These are phyloP conservation scores for Neurospora tetrasperma DNA, from an alignment of 495 filamentous ascomycete species.

Conservation along the genomic window DNA sequence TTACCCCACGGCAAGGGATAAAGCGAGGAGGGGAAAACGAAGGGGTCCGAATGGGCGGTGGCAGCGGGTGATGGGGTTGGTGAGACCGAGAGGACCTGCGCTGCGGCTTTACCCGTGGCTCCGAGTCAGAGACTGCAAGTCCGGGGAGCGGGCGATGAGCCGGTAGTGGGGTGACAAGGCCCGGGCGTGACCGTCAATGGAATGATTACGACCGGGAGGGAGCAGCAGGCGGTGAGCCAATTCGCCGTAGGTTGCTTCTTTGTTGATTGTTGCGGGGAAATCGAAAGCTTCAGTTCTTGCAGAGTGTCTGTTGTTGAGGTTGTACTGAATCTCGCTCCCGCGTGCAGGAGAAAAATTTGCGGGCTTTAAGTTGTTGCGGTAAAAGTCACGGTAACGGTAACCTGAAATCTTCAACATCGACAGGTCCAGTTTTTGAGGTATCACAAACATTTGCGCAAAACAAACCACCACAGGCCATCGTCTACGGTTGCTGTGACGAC, in stretches of 20 bases:
- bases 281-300: background rate
- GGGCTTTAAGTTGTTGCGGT: background rate
- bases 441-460: background rate
- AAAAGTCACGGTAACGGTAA: background rate
- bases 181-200: background rate
- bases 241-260: background rate
- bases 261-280: background rate
- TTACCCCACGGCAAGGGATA: background rate
- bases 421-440: background rate
- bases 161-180: background rate
- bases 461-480: background rate
- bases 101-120: background rate
- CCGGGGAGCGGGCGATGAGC: background rate
- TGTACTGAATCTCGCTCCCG: background rate
- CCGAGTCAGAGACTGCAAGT: background rate
- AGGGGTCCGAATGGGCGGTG: slow-evolving; percentile 1
- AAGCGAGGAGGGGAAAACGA: background rate
- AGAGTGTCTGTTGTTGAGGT: background rate
- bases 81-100: background rate
- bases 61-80: background rate
- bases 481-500: background rate
- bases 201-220: background rate
- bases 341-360: background rate
- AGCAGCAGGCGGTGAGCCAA: background rate
- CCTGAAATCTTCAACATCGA: background rate